Evolutionary conservation across 2,329 filamentous ascomycete genomes (phyloP).

Genomic region (Cercospora citrullina): DNA sequence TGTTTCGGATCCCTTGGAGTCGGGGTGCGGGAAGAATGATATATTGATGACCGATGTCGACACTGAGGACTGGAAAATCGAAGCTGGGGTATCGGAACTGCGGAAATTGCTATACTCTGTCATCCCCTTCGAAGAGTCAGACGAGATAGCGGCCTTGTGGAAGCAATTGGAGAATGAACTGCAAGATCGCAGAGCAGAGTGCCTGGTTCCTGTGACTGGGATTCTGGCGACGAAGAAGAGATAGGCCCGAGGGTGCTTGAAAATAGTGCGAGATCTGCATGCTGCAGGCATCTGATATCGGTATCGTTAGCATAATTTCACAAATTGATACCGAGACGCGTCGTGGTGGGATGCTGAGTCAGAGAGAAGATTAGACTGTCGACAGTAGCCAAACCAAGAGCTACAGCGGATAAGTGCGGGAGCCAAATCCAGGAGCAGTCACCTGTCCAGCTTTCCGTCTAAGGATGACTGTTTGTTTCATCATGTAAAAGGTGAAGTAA

Average conservation of each 20-base stretch:
- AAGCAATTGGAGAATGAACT: background rate
- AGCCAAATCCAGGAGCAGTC: slow-evolving; percentile 31
- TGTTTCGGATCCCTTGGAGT: background rate
- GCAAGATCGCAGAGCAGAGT: background rate
- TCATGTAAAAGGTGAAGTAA: slow-evolving; percentile 28
- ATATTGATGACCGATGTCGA: background rate
- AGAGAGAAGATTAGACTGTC: slow-evolving; percentile 43
- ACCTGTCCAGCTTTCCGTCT: slow-evolving; percentile 37
- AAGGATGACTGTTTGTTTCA: slow-evolving; percentile 43
- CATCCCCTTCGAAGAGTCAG: background rate
- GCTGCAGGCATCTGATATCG: background rate
- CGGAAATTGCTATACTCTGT: background rate
- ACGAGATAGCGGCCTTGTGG: background rate
- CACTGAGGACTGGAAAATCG: background rate
- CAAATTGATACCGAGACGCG: too few species aligned
- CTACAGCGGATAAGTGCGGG: slow-evolving; percentile 32
- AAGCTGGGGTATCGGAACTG: background rate
- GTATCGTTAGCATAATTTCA: background rate
- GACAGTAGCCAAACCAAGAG: slow-evolving; percentile 30
- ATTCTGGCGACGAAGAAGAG: slow-evolving; percentile 1
- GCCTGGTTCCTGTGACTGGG: background rate
- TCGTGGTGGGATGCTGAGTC: slow-evolving; percentile 16
- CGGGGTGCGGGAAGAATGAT: background rate
- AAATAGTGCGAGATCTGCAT: too few species aligned
- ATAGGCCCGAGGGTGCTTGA: background rate